Percentiles rank a stretch among this genome's conserved stretches.
Evolutionary conservation across 495 filamentous ascomycete species (phyloP).

Genomic region (Daldinia vernicosa): DNA sequence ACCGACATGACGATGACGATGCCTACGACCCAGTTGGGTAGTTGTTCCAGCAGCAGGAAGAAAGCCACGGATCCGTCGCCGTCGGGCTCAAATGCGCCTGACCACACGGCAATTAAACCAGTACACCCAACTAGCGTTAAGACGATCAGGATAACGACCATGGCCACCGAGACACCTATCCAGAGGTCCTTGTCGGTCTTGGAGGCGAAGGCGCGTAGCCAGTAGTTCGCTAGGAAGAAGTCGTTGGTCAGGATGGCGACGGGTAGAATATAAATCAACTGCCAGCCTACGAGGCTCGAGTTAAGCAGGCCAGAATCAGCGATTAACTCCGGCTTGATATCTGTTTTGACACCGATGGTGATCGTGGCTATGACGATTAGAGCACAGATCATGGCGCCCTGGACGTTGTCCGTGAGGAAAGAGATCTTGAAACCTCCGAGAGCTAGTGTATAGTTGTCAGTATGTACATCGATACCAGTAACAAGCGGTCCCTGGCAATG

Average conservation of each 20-base stretch:
- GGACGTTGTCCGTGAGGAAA: slow-evolving; percentile 80
- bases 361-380: slow-evolving; percentile 75
- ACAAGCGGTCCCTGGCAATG: too few species aligned
- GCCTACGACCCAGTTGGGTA: slow-evolving; percentile 78
- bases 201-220: slow-evolving; percentile 83
- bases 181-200: slow-evolving; percentile 79
- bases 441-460: slow-evolving; percentile 55
- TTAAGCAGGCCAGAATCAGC: slow-evolving; percentile 67
- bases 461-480: not conserved
- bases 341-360: slow-evolving; percentile 73
- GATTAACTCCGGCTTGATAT: slow-evolving; percentile 72
- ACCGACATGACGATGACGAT: slow-evolving; percentile 80
- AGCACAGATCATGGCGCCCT: slow-evolving; percentile 74
- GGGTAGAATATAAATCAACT: slow-evolving; percentile 78
- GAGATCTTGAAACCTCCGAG: slow-evolving; percentile 80
- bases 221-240: slow-evolving; percentile 81
- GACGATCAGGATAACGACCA: slow-evolving; percentile 67
- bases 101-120: slow-evolving; percentile 77
- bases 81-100: slow-evolving; percentile 66
- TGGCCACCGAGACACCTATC: slow-evolving; percentile 72
- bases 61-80: slow-evolving; percentile 71
- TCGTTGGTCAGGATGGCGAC: slow-evolving; percentile 79
- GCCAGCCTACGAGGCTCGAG: slow-evolving; percentile 73
- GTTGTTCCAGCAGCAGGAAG: slow-evolving; percentile 73
- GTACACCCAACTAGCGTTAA: slow-evolving; percentile 72